These are phyloP conservation scores for Metschnikowia cubensis DNA, from an alignment of 805 yeast genomes.

Conservation along the genomic window DNA sequence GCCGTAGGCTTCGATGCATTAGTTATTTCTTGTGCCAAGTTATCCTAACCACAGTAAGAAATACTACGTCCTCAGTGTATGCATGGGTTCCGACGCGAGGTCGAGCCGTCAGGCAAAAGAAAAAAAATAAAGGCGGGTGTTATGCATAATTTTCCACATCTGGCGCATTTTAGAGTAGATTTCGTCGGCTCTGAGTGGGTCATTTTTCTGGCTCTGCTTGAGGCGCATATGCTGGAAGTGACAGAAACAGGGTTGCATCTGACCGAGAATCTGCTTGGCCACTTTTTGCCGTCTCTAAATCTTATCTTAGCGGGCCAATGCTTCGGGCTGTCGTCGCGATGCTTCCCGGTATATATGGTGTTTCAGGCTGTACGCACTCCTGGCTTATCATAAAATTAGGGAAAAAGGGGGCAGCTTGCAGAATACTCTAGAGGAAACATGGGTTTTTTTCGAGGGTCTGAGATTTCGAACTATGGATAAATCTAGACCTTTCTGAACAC, in stretches of 20 bases:
- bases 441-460: too few species aligned
- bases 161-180: background rate
- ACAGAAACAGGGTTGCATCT: background rate
- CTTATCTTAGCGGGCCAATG: background rate
- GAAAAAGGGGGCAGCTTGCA: too few species aligned
- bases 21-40: background rate
- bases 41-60: background rate
- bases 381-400: background rate
- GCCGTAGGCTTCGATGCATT: background rate
- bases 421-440: too few species aligned
- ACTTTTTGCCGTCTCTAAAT: background rate
- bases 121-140: background rate
- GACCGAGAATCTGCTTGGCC: background rate
- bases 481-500: too few species aligned
- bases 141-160: background rate
- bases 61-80: background rate
- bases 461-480: too few species aligned
- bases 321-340: background rate
- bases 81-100: background rate
- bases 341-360: background rate
- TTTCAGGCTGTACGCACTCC: background rate
- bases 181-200: background rate
- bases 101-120: background rate
- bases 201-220: background rate
- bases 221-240: background rate